Evolutionary conservation across 2,329 filamentous ascomycete genomes (phyloP).

Genomic region (Polytolypa hystricis): DNA sequence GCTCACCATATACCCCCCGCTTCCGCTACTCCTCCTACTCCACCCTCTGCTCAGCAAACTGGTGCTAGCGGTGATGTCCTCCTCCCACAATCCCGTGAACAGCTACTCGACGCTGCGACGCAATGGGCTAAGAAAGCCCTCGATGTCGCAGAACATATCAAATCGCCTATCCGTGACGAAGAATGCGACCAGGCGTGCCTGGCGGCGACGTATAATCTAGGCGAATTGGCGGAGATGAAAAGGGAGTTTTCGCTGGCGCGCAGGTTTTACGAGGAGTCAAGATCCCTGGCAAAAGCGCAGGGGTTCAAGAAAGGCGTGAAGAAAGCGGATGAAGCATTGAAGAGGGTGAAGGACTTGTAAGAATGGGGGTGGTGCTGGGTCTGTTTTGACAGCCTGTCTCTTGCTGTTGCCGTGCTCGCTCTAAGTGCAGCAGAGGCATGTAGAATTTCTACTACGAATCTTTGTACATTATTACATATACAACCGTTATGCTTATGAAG

Average conservation of each 20-base stretch:
- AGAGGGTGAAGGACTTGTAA: conserved; percentile 19
- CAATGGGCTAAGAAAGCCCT: conserved; percentile 73
- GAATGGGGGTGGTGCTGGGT: too few relatives aligned
- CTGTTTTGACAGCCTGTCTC: too few relatives aligned
- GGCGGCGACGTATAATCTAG: conserved; percentile 75
- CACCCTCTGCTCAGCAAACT: conserved; percentile 16
- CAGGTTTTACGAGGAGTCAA: conserved; percentile 57
- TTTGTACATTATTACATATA: too few relatives aligned
- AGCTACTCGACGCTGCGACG: conserved; percentile 57
- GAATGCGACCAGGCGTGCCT: conserved; percentile 80
- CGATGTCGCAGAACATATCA: conserved; percentile 53
- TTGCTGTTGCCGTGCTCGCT: too few relatives aligned
- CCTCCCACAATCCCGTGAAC: conserved; percentile 43
- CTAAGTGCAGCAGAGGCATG: too few relatives aligned
- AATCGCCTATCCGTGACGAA: conserved; percentile 54
- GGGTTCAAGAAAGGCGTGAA: conserved; percentile 25
- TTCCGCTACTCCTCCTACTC: conserved; percentile 16
- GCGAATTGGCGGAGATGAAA: conserved; percentile 67
- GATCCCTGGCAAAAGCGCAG: conserved; percentile 43
- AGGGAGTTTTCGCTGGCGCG: conserved; percentile 55
- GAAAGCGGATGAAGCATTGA: conserved; percentile 21
- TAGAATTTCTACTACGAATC: too few relatives aligned
- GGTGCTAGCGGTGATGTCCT: conserved; percentile 22
- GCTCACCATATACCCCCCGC: conserved; percentile 24
- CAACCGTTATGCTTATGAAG: too few relatives aligned